These are phyloP conservation scores for Castanea crenata DNA, from an alignment of 306 rosid species.

Conservation along the genomic window DNA sequence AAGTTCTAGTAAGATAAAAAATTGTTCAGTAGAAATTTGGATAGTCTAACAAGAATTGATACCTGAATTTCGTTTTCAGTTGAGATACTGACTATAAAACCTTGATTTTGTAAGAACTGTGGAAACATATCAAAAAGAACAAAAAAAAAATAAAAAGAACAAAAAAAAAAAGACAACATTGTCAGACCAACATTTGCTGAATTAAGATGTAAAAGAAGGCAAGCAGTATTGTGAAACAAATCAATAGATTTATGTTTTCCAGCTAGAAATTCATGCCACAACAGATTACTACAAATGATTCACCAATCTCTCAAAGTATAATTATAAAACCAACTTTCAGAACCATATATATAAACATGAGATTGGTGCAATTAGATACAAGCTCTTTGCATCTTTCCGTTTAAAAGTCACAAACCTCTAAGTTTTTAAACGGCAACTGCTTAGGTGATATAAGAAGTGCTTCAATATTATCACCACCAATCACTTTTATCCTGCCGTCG, in stretches of 20 bases:
- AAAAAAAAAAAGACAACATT: slow-evolving; percentile 12
- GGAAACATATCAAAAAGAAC: neutral
- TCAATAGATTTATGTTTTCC: neutral
- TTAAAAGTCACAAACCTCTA: slow-evolving; percentile 60
- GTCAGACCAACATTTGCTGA: neutral
- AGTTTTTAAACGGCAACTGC: slow-evolving; percentile 53
- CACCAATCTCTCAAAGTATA: no score
- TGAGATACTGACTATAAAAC: slow-evolving; percentile 75
- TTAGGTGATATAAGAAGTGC: slow-evolving; percentile 67
- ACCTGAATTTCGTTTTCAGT: slow-evolving; percentile 86
- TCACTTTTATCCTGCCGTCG: slow-evolving; percentile 89
- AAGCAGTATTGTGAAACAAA: neutral
- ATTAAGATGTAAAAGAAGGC: neutral
- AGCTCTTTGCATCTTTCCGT: neutral
- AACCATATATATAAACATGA: neutral
- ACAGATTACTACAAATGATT: no score
- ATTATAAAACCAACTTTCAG: no score
- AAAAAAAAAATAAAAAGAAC: neutral
- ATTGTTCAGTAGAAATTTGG: slow-evolving; percentile 8
- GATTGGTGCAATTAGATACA: neutral
- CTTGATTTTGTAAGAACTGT: slow-evolving; percentile 90
- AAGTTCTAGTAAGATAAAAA: slow-evolving; percentile 8
- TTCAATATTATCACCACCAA: slow-evolving; percentile 78
- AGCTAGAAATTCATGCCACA: no score
- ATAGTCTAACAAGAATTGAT: slow-evolving; percentile 2